Evolutionary conservation across 441 rosid species (phyloP).

Genomic region (Jatropha multifida): DNA sequence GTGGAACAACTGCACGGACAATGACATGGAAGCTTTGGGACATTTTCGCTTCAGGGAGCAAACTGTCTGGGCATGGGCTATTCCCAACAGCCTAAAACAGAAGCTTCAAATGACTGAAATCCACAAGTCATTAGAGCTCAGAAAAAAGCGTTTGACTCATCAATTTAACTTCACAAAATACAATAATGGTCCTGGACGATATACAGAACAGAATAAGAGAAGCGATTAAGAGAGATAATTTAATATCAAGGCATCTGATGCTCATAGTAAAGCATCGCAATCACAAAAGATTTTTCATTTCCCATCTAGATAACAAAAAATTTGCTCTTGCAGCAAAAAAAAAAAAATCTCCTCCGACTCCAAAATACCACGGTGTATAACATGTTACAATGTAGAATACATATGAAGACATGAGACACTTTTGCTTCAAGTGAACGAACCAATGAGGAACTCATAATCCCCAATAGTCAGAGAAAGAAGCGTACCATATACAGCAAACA

Average conservation of each 20-base stretch:
- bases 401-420: slow-evolving; percentile 31
- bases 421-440: slow-evolving; percentile 65
- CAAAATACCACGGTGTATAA: slow-evolving; percentile 35
- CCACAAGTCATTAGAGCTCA: slow-evolving; percentile 11
- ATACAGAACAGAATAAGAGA: not conserved
- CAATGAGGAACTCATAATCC: slow-evolving; percentile 35
- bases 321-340: not conserved
- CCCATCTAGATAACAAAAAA: not conserved
- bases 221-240: not conserved
- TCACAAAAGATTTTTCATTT: too few species aligned
- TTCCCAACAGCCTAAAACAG: slow-evolving; percentile 21
- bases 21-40: slow-evolving; percentile 5
- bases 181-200: not conserved
- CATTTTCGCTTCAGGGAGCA: slow-evolving; percentile 26
- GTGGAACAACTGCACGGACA: not conserved
- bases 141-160: not conserved
- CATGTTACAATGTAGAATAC: slow-evolving; percentile 27
- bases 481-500: slow-evolving; percentile 16
- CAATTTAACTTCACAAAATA: not conserved
- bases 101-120: slow-evolving; percentile 17
- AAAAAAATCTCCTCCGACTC: slow-evolving; percentile 6
- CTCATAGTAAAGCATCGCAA: not conserved
- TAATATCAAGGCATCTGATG: not conserved
- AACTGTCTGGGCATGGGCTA: slow-evolving; percentile 11
- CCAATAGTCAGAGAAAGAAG: slow-evolving; percentile 71